These are phyloP conservation scores for Pseudocercospora eumusae DNA, from an alignment of 2,329 filamentous ascomycete species.

Conservation along the genomic window DNA sequence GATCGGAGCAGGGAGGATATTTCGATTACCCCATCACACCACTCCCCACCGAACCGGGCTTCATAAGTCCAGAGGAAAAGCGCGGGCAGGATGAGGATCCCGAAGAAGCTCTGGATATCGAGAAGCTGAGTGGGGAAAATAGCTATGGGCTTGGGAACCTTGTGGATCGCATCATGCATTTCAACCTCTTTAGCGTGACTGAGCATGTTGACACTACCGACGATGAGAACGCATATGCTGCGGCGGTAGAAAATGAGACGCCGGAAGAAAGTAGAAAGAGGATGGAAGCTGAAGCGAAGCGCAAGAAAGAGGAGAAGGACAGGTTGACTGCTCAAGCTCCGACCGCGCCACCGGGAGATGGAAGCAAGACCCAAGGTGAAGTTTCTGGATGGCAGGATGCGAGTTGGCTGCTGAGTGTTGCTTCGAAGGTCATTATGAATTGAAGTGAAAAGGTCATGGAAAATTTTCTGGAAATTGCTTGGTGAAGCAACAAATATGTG, in stretches of 20 bases:
- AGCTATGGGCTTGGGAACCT: constrained; percentile 58
- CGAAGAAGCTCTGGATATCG: constrained; percentile 50
- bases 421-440: constrained; percentile 43
- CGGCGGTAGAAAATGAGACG: constrained; percentile 32
- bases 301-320: constrained; percentile 40
- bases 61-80: constrained; percentile 46
- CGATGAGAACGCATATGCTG: constrained; percentile 29
- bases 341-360: constrained; percentile 39
- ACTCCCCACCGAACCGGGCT: constrained; percentile 49
- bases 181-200: constrained; percentile 58
- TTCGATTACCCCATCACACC: constrained; percentile 30
- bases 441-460: not conserved
- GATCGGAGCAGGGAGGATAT: constrained; percentile 31
- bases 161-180: constrained; percentile 61
- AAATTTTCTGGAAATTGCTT: not conserved
- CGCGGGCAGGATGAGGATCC: constrained; percentile 37
- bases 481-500: not conserved
- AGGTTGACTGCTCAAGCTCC: constrained; percentile 27
- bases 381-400: constrained; percentile 60
- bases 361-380: constrained; percentile 43
- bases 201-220: constrained; percentile 49
- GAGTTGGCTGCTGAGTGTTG: constrained; percentile 59
- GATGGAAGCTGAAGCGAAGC: constrained; percentile 40
- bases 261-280: constrained; percentile 34
- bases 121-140: constrained; percentile 52